Conservation (phyloP, 257 asterid species). For the Solanum sejunctum region DNA sequence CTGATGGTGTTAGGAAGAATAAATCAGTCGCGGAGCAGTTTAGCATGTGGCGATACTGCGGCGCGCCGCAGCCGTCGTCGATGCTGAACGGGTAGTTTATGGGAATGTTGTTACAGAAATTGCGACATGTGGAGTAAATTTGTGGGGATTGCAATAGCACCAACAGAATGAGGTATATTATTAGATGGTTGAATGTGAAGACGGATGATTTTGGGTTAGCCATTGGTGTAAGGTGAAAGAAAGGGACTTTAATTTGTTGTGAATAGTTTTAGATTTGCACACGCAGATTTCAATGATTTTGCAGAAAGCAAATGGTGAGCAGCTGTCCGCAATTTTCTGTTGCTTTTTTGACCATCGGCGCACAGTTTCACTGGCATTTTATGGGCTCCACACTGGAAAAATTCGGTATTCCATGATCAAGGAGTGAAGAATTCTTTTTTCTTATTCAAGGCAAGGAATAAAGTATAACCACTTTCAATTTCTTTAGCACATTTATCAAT, state of each 20-base stretch:
- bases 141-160: background rate
- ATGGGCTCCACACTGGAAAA: background rate
- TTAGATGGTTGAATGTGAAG: background rate
- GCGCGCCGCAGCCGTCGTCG: slow-evolving; percentile 87
- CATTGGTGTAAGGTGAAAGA: background rate
- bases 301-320: background rate
- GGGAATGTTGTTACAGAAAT: slow-evolving; percentile 62
- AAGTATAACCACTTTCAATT: background rate
- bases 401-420: background rate
- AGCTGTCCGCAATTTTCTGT: slow-evolving; percentile 7
- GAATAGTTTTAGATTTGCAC: background rate
- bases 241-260: background rate
- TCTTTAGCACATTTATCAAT: background rate
- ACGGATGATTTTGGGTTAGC: background rate
- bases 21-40: slow-evolving; percentile 61
- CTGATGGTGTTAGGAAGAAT: slow-evolving; percentile 78
- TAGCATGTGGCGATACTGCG: slow-evolving; percentile 55
- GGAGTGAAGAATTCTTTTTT: background rate
- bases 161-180: background rate
- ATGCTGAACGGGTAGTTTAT: slow-evolving; percentile 71
- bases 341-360: background rate
- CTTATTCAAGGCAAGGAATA: background rate
- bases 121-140: slow-evolving; percentile 36
- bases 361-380: background rate
- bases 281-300: background rate